These are phyloP conservation scores for Boletus eberwhitei DNA, from an alignment of 768 basidiomycete genomes.

Conservation along the genomic window DNA sequence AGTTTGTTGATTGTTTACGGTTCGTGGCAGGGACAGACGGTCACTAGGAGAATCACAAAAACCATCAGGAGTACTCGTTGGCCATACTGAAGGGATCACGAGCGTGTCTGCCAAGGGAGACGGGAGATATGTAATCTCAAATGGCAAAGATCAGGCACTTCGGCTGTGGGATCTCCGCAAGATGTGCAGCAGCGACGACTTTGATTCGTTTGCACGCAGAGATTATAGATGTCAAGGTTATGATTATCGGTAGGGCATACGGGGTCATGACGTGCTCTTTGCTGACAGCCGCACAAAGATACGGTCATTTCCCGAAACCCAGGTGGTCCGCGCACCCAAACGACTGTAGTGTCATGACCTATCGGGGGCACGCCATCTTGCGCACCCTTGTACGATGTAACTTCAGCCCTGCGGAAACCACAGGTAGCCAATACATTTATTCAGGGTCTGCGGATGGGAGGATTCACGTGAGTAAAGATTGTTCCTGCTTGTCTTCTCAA, in stretches of 20 bases:
- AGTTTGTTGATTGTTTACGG: not conserved
- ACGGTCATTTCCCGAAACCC: constrained; percentile 64
- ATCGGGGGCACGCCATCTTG: constrained; percentile 85
- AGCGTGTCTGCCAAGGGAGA: constrained; percentile 95
- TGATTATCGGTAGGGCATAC: constrained; percentile 73
- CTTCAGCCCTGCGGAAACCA: constrained; percentile 91
- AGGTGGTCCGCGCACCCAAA: constrained; percentile 65
- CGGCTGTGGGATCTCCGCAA: constrained; percentile 93
- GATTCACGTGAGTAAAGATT: constrained; percentile 61
- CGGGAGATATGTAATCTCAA: constrained; percentile 91
- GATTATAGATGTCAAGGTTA: constrained; percentile 59
- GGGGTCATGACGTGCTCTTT: not conserved
- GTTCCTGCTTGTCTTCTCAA: not conserved
- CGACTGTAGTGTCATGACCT: constrained; percentile 95
- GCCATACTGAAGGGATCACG: constrained; percentile 95
- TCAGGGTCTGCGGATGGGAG: constrained; percentile 86
- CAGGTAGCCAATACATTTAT: constrained; percentile 90
- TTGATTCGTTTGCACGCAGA: constrained; percentile 47
- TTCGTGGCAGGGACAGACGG: constrained; percentile 45
- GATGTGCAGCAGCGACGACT: constrained; percentile 77
- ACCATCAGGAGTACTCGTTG: constrained; percentile 90
- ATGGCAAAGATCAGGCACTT: constrained; percentile 92
- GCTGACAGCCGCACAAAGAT: constrained; percentile 38
- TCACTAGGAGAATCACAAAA: constrained; percentile 50
- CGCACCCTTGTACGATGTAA: constrained; percentile 94